Conservation (phyloP, 2,329 filamentous ascomycete genomes). For the Ophiostoma triangulosporum region DNA sequence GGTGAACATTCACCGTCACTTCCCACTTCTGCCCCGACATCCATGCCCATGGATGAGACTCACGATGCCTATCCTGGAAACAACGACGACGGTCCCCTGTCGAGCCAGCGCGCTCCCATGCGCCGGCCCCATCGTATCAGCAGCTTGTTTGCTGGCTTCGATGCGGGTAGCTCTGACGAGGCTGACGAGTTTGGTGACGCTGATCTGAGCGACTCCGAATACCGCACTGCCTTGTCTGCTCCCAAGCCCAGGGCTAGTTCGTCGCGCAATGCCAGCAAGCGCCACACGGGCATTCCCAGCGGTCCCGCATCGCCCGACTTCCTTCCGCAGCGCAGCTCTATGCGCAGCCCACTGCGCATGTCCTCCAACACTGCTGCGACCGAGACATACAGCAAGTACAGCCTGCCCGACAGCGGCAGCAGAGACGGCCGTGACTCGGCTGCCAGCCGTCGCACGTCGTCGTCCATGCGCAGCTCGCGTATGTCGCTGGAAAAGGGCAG, state of each 20-base stretch:
- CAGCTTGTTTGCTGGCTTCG: conserved; percentile 78
- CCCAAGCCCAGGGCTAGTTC: conserved; percentile 36
- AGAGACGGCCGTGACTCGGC: conserved; percentile 18
- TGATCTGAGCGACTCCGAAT: conserved; percentile 54
- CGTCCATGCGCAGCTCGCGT: conserved; percentile 19
- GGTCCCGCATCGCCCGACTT: conserved; percentile 30
- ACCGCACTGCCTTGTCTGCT: conserved; percentile 50
- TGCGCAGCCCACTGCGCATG: conserved; percentile 20
- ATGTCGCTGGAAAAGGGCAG: conserved; percentile 26
- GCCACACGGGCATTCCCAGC: conserved; percentile 25
- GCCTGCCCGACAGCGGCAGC: conserved; percentile 19
- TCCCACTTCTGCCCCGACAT: conserved; percentile 13
- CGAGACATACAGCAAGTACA: conserved; percentile 34
- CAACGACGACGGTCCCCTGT: conserved; percentile 66
- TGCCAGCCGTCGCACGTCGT: conserved; percentile 17
- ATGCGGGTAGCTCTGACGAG: conserved; percentile 56
- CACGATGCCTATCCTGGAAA: conserved; percentile 63
- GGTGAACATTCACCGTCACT: conserved; percentile 36
- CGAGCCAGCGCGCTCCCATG: conserved; percentile 43
- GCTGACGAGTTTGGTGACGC: conserved; percentile 46
- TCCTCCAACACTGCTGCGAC: conserved; percentile 21
- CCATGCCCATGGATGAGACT: conserved; percentile 25
- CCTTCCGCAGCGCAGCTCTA: conserved; percentile 6
- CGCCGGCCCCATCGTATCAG: conserved; percentile 62
- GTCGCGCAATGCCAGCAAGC: conserved; percentile 21